These are phyloP conservation scores for Fusarium transvaalense DNA, from an alignment of 2,329 filamentous ascomycete species.

Conservation along the genomic window DNA sequence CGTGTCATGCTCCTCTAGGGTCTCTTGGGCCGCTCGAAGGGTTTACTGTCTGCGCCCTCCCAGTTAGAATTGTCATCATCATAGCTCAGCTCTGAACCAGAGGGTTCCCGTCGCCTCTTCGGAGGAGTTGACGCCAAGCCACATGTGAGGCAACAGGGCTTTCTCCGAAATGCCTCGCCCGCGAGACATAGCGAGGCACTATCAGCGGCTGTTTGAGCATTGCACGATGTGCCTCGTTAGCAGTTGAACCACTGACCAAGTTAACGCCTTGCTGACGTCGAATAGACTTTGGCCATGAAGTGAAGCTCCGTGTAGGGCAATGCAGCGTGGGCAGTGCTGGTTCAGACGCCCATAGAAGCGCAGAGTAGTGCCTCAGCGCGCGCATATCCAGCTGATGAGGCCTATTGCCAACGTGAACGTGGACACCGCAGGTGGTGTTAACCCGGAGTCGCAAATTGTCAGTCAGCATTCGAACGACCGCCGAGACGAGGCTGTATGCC, in stretches of 20 bases:
- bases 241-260: slow-evolving; percentile 14
- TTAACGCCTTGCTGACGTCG: slow-evolving; percentile 14
- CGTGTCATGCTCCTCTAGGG: neutral
- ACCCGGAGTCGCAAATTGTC: slow-evolving; percentile 50
- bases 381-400: slow-evolving; percentile 47
- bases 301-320: slow-evolving; percentile 48
- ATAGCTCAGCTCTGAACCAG: slow-evolving; percentile 7
- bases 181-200: slow-evolving; percentile 32
- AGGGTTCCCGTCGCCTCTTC: neutral
- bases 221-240: neutral
- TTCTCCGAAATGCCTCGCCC: slow-evolving; percentile 47
- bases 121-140: slow-evolving; percentile 6
- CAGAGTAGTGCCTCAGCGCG: slow-evolving; percentile 49
- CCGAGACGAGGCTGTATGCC: slow-evolving; percentile 48
- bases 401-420: slow-evolving; percentile 56
- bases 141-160: slow-evolving; percentile 21
- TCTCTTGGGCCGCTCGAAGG: slow-evolving; percentile 36
- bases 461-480: slow-evolving; percentile 52
- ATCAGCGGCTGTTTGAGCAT: neutral
- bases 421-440: slow-evolving; percentile 53
- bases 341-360: slow-evolving; percentile 54
- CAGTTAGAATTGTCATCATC: slow-evolving; percentile 35
- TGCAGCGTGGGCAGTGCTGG: slow-evolving; percentile 54
- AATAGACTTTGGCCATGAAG: slow-evolving; percentile 14
- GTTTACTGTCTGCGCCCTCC: slow-evolving; percentile 17